These are phyloP conservation scores for Globisporangium lucens DNA, from an alignment of 352 stramenopile species.

Conservation along the genomic window DNA sequence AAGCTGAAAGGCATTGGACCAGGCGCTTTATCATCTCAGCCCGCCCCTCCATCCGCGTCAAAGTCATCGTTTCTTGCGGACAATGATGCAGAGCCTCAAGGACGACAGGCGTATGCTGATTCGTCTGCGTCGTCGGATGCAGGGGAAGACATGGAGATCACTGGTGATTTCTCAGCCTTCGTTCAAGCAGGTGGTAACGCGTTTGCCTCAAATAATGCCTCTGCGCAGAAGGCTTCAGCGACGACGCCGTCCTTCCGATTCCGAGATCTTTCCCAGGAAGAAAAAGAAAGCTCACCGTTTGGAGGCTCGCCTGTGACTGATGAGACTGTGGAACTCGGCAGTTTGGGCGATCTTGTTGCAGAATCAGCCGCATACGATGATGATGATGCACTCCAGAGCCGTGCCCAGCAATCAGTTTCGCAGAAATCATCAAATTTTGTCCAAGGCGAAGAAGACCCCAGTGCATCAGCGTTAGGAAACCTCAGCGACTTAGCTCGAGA, in stretches of 20 bases:
- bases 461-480: slow-evolving; percentile 16
- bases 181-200: slow-evolving; percentile 28
- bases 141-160: slow-evolving; percentile 87
- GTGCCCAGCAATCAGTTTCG: slow-evolving; percentile 15
- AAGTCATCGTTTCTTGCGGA: slow-evolving; percentile 46
- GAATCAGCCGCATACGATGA: slow-evolving; percentile 49
- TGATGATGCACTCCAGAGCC: slow-evolving; percentile 15
- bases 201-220: slow-evolving; percentile 11
- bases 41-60: slow-evolving; percentile 12
- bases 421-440: slow-evolving; percentile 6
- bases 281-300: slow-evolving; percentile 23
- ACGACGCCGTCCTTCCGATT: slow-evolving; percentile 16
- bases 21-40: slow-evolving; percentile 2
- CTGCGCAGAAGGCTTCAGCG: slow-evolving; percentile 2
- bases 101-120: slow-evolving; percentile 54
- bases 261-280: slow-evolving; percentile 10
- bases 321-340: slow-evolving; percentile 58
- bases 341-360: slow-evolving; percentile 52
- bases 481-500: slow-evolving; percentile 25
- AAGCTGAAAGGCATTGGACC: slow-evolving; percentile 20
- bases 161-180: slow-evolving; percentile 57
- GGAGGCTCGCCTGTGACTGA: slow-evolving; percentile 28
- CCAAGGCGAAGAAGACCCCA: slow-evolving; percentile 22
- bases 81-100: slow-evolving; percentile 18
- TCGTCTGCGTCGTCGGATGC: slow-evolving; percentile 77